Evolutionary conservation across 306 rosid species (phyloP), one percentile per base, ranked within the genome.

Genomic region (Luffa aegyptiaca): DNA sequence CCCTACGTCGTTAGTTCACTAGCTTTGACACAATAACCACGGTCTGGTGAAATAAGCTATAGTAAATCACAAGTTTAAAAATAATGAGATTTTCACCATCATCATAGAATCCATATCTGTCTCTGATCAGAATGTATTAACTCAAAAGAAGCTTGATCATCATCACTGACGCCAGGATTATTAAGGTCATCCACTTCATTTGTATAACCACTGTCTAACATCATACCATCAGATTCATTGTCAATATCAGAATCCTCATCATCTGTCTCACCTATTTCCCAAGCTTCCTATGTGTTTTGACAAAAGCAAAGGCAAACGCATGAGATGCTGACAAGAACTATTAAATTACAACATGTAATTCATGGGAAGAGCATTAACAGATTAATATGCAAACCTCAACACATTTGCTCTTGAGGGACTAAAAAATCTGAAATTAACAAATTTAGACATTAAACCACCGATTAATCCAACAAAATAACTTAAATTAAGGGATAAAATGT

Each of bases 71-170:
- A 31, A 5, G 26, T 26, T 0, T 36, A 78, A 35, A 61, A 57
- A 35, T 13, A 59, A 31, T 42, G 65, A 52, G 68, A 70, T 81
- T 80, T 97, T 85, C 86, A 95, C 99, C 97, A 91, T 86, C 97
- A 91, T 90, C 84, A 93, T 89, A n/a, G 97, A 87, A 86, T 92
- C 97, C 71, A 71, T 79, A 81, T 95, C 96, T 48, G 90, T 89
- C 86, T 95, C 96, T 85, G 94, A 36, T 93, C 99, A 44, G 90
- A 85, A 84, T 92, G 94, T 82, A 82, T 90, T 16, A 86, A 79
- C 80, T 86, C 85, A 56, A 90, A 61, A 51, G 97, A 93, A 70
- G 83, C 87, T 80, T 39, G 73, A 39, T 77, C 87, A 81, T 95
- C 94, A 16, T 91, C 97, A 74, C 91, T 91, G 39, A 82, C 68